These are phyloP conservation scores for Kockiozyma suomiensis DNA, from an alignment of 805 yeast genomes.

Conservation along the genomic window DNA sequence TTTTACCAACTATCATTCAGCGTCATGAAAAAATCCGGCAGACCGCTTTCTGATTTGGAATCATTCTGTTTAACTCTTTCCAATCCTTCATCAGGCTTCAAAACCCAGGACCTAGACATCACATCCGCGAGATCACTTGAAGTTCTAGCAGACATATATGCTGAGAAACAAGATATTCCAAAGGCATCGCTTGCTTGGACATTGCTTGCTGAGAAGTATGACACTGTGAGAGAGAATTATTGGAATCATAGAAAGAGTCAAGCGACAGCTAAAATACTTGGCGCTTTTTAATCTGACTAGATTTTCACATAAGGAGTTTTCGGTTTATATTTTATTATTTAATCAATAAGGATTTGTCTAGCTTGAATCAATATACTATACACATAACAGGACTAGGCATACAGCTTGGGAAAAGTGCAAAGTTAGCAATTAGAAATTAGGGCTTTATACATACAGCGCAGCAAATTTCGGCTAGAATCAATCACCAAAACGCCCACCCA, in stretches of 20 bases:
- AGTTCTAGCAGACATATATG: conserved; percentile 56
- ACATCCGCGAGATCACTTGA: conserved; percentile 67
- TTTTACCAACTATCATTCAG: not conserved
- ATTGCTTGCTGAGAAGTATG: conserved; percentile 55
- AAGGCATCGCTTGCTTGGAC: conserved; percentile 53
- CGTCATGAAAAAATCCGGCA: conserved; percentile 1
- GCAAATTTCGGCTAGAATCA: not conserved
- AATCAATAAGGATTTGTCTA: too few relatives aligned
- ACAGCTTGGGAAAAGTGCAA: not conserved
- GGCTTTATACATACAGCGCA: not conserved
- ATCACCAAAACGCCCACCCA: conserved; percentile 67
- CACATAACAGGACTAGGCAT: not conserved
- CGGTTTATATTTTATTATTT: too few relatives aligned
- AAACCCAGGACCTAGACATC: conserved; percentile 35
- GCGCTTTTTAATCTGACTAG: not conserved
- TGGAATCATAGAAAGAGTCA: conserved; percentile 49
- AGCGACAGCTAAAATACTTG: not conserved
- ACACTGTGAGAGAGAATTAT: conserved; percentile 62
- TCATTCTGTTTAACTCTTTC: conserved; percentile 52
- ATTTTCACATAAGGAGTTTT: too few relatives aligned
- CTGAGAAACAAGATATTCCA: conserved; percentile 35
- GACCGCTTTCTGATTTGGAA: conserved; percentile 47
- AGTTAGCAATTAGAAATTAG: not conserved
- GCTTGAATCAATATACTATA: too few relatives aligned
- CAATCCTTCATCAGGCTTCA: conserved; percentile 17